These are phyloP conservation scores for Penstemon newberryi DNA, from an alignment of 257 asterid genomes.

Conservation along the genomic window DNA sequence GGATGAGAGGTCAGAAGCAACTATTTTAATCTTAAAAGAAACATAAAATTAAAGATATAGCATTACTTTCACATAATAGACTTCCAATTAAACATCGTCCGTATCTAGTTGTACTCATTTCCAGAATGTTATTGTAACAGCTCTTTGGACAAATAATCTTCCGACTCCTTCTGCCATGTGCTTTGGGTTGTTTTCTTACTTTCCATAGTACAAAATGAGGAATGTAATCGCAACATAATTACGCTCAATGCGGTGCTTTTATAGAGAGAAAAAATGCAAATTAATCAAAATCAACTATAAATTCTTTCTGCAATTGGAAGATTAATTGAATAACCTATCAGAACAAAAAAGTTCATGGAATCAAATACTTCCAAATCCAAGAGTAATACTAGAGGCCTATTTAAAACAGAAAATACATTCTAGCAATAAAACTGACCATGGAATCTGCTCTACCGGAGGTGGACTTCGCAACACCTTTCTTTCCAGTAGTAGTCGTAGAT, in stretches of 20 bases:
- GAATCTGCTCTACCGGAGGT: slow-evolving; percentile 67
- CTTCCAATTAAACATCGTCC: not conserved
- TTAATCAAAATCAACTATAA: slow-evolving; percentile 17
- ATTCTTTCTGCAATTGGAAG: slow-evolving; percentile 18
- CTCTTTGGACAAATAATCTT: not conserved
- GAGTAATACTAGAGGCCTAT: not conserved
- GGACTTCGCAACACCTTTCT: slow-evolving; percentile 71
- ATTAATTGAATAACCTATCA: slow-evolving; percentile 5
- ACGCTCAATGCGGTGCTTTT: slow-evolving; percentile 8
- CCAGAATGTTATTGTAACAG: not conserved
- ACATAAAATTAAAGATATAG: not conserved
- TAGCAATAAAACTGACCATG: slow-evolving; percentile 47
- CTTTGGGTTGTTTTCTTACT: slow-evolving; percentile 16
- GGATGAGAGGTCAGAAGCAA: not conserved
- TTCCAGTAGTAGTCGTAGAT: slow-evolving; percentile 64
- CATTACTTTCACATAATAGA: not conserved
- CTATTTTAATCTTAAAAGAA: not conserved
- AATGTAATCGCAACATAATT: not conserved
- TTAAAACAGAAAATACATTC: not conserved
- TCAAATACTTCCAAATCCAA: not conserved
- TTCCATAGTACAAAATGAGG: slow-evolving; percentile 16
- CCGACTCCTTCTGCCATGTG: not conserved
- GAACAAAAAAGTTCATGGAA: not conserved
- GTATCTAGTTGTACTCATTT: not conserved
- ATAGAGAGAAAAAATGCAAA: slow-evolving; percentile 16